phyloP scores from a whole-genome alignment of 352 stramenopile genomes.

The Phytophthora sp. region DNA sequence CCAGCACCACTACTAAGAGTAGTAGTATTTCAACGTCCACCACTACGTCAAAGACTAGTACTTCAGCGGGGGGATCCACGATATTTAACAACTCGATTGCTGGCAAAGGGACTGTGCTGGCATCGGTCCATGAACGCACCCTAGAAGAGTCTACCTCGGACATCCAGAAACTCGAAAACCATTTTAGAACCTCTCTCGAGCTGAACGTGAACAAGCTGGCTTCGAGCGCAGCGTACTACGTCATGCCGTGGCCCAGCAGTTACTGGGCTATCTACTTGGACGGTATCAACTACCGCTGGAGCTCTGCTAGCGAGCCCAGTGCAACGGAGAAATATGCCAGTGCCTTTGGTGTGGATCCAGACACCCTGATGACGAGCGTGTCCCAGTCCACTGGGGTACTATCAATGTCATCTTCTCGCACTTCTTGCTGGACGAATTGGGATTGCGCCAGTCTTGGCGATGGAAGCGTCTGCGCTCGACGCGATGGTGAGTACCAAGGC shows the following conservation, averaged over 20 bases:
- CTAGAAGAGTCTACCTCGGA: conserved; percentile 28
- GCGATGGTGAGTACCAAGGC: conserved; percentile 32
- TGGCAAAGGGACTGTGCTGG: neutral
- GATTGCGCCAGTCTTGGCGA: conserved; percentile 34
- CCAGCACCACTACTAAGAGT: conserved; percentile 8
- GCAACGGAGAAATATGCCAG: conserved; percentile 51
- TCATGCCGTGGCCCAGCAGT: conserved; percentile 56
- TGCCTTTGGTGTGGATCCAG: conserved; percentile 43
- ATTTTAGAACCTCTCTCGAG: conserved; percentile 36
- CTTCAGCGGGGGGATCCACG: no score
- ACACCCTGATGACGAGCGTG: conserved; percentile 40
- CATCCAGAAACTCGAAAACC: conserved; percentile 41
- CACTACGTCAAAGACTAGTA: conserved; percentile 7
- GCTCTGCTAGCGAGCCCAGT: conserved; percentile 26
- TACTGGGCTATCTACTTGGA: conserved; percentile 71
- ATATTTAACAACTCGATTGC: no score
- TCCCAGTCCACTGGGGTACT: conserved; percentile 41
- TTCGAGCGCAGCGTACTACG: conserved; percentile 19
- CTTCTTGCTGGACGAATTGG: conserved; percentile 37
- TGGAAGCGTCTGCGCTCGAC: conserved; percentile 39
- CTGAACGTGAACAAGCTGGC: conserved; percentile 35
- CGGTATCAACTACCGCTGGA: conserved; percentile 67
- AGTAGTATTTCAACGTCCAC: conserved; percentile 13
- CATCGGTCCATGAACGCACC: conserved; percentile 6
- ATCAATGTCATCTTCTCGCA: conserved; percentile 27